Evolutionary conservation across 2,329 filamentous ascomycete genomes (phyloP).

Genomic region (Achaetomium macrosporum): DNA sequence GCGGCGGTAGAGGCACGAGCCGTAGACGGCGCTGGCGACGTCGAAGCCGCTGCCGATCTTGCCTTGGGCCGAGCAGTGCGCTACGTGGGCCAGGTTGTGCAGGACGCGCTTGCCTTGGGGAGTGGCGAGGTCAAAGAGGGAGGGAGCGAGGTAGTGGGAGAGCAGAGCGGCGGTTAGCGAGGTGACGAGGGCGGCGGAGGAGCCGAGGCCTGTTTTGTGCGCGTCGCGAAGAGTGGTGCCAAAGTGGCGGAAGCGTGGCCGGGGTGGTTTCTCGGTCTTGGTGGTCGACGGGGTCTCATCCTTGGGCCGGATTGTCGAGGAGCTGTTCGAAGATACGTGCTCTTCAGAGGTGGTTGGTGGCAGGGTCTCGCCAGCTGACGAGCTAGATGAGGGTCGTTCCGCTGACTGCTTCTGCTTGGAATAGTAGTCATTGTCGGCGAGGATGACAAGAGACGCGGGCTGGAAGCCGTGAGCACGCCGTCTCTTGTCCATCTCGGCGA

Average conservation of each 20-base stretch:
- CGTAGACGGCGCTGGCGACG: slow-evolving; percentile 86
- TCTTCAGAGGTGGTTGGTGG: neutral
- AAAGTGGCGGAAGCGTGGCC: slow-evolving; percentile 39
- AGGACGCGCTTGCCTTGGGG: slow-evolving; percentile 54
- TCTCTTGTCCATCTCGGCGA: slow-evolving; percentile 41
- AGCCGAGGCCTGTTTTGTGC: slow-evolving; percentile 94
- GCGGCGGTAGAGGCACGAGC: slow-evolving; percentile 84
- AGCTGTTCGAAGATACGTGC: neutral
- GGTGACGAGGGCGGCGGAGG: slow-evolving; percentile 89
- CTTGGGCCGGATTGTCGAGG: neutral
- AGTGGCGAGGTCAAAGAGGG: slow-evolving; percentile 52
- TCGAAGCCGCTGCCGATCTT: slow-evolving; percentile 97
- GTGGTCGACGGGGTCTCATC: neutral
- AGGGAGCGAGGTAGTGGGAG: slow-evolving; percentile 61
- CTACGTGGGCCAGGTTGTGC: slow-evolving; percentile 90
- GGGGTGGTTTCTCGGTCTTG: slow-evolving; percentile 4
- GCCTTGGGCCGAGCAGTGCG: slow-evolving; percentile 92
- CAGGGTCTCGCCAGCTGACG: neutral
- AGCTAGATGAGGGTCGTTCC: slow-evolving; percentile 6
- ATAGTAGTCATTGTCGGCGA: slow-evolving; percentile 97
- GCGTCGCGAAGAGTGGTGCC: slow-evolving; percentile 67
- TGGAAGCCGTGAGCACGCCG: slow-evolving; percentile 47
- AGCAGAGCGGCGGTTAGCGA: slow-evolving; percentile 73
- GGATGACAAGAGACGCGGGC: slow-evolving; percentile 72
- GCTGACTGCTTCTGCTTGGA: slow-evolving; percentile 53